Conservation (phyloP, 202 grass and related monocot species). For the Brachypodium distachyon region DNA sequence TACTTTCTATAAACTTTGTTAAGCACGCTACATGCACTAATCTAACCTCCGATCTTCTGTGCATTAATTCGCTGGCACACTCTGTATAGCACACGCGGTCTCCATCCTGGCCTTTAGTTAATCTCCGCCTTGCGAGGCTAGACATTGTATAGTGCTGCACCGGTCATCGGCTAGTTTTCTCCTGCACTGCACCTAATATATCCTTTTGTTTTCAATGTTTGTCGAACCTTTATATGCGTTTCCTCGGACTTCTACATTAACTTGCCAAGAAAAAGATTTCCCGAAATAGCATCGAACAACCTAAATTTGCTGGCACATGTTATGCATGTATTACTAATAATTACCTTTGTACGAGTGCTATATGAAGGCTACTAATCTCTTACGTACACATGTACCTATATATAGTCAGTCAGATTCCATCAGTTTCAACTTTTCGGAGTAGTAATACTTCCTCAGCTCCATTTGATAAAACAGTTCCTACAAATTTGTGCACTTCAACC, state of each 20-base stretch:
- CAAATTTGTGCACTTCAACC: too few relatives aligned
- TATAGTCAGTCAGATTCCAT: neutral
- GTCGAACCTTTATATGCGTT: neutral
- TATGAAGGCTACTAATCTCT: neutral
- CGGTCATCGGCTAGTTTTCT: neutral
- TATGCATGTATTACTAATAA: neutral
- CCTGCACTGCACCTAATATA: neutral
- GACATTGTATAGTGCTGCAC: neutral
- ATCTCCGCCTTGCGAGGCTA: neutral
- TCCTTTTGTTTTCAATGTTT: neutral
- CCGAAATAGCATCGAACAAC: neutral
- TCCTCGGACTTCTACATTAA: neutral
- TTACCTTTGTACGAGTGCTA: too few relatives aligned
- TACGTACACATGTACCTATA: too few relatives aligned
- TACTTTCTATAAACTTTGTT: constrained; percentile 25
- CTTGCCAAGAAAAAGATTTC: neutral
- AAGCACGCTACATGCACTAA: constrained; percentile 23
- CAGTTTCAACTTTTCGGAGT: neutral
- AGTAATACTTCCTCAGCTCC: too few relatives aligned
- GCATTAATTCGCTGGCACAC: too few relatives aligned
- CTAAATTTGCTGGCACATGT: neutral
- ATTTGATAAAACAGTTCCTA: too few relatives aligned
- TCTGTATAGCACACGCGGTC: too few relatives aligned
- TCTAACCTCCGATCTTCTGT: constrained; percentile 13
- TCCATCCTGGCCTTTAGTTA: too few relatives aligned